phyloP scores from a whole-genome alignment of 768 basidiomycete species.

The Leucocoprinus leucothites region DNA sequence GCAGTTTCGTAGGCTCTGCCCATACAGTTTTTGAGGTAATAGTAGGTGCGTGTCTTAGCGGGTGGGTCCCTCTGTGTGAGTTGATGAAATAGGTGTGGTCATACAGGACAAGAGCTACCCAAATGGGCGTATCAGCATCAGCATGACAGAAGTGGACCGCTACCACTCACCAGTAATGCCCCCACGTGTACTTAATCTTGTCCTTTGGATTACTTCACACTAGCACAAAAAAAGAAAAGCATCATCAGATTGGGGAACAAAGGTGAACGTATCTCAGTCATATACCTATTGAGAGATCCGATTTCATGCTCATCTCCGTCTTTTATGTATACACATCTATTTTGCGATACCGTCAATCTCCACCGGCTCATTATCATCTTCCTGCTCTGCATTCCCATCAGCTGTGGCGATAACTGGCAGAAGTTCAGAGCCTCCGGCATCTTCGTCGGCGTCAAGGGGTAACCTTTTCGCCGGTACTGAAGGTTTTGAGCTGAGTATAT shows the following conservation, averaged over 20 bases:
- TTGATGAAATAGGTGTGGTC: background rate
- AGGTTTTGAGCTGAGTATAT: background rate
- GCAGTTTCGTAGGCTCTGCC: constrained; percentile 37
- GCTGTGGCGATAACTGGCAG: background rate
- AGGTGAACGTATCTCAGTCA: background rate
- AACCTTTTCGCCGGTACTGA: background rate
- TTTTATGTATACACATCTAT: constrained; percentile 32
- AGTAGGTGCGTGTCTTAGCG: constrained; percentile 36
- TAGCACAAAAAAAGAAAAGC: background rate
- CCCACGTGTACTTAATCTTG: constrained; percentile 36
- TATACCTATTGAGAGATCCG: constrained; percentile 28
- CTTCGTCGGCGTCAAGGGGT: background rate
- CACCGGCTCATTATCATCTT: constrained; percentile 35
- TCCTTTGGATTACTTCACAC: constrained; percentile 21
- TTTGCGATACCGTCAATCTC: constrained; percentile 37
- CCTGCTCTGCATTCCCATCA: background rate
- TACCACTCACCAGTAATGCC: constrained; percentile 35
- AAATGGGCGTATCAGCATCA: background rate
- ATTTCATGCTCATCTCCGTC: constrained; percentile 27
- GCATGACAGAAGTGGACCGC: background rate
- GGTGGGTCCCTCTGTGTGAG: constrained; percentile 27
- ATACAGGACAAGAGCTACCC: constrained; percentile 31
- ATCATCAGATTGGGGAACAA: background rate
- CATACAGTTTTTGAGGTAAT: constrained; percentile 32
- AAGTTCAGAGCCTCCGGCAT: background rate